A percentile compares a stretch with the other conserved stretches of the same genome.
Evolutionary conservation across 805 yeast genomes (phyloP).

Genomic region (Ogataea philodendri): DNA sequence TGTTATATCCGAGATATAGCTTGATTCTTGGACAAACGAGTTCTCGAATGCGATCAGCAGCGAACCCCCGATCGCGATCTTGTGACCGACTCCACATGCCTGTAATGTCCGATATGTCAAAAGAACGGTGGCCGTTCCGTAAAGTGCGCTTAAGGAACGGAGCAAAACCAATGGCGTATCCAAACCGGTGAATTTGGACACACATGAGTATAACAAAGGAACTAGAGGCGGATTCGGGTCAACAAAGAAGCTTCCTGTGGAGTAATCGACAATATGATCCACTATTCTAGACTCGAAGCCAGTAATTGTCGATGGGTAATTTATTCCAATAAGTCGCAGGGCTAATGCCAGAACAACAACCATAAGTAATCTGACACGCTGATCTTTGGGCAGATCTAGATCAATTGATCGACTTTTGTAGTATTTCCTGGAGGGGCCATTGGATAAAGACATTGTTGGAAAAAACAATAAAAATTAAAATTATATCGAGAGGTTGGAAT

Average conservation of each 20-base stretch:
- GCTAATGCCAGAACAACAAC: constrained; percentile 21
- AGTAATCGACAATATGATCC: too few relatives aligned
- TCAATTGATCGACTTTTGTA: constrained; percentile 1
- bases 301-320: constrained; percentile 84
- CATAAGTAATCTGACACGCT: constrained; percentile 24
- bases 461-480: constrained; percentile 1
- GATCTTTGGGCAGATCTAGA: constrained; percentile 2
- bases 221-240: constrained; percentile 82
- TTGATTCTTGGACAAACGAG: constrained; percentile 59
- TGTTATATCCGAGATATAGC: constrained; percentile 48
- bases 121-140: constrained; percentile 53
- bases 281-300: constrained; percentile 81
- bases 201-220: constrained; percentile 65
- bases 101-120: constrained; percentile 56
- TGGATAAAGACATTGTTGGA: background rate
- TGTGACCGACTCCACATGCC: constrained; percentile 50
- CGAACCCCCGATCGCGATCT: constrained; percentile 50
- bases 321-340: constrained; percentile 58
- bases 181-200: constrained; percentile 57
- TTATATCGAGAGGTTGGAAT: too few relatives aligned
- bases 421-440: constrained; percentile 17
- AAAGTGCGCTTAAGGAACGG: constrained; percentile 55
- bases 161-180: constrained; percentile 54
- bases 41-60: constrained; percentile 59
- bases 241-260: constrained; percentile 61